Evolutionary conservation across 331 rosid species (phyloP), one percentile per base, ranked within the genome.

Genomic region (Phaseolus coccineus): DNA sequence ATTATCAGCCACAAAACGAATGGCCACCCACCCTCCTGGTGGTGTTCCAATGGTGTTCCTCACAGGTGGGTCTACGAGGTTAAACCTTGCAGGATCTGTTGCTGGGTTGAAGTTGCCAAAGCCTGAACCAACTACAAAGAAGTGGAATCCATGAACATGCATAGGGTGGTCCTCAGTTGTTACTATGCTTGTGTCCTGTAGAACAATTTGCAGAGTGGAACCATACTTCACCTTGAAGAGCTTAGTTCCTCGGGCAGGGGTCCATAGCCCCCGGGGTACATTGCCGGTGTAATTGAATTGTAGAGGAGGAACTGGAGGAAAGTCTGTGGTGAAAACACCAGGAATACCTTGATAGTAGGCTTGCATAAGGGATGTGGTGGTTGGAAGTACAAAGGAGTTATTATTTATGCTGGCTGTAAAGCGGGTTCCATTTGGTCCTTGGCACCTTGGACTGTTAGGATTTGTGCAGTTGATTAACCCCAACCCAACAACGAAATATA

Each of bases 1-100:
- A 82, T 95, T 95, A 71, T 93, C 99, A 39, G 98, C 99, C 25
- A 83, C 69, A 70, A 95, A 95, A 3, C 96, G 91, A 52, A 95
- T 91, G 72, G 98, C 99, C 4, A 95, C 97, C 98, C 99, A 95
- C 72, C 99, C 98, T n/a, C 99, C 99, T 0, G 98, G 98, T 61
- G 90, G 82, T 5, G 99, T 89, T 69, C 98, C 99, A 55, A 93
- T 79, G 52, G 98, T 95, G 69, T 95, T 95, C 82, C 88, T 91
- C 64, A 42, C 81, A 2, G 99, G 97, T 19, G 99, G 99, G 72
- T 93, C 97, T 4, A 87, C 9, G 22, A 93, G 90, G 87, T 95
- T 95, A 44, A 93, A 95, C 33, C 74, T 89, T 0, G 91, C 84
- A 30, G 98, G 87, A 58, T 95, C 99, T 0, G 84, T 87, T 42